phyloP scores from a whole-genome alignment of 805 yeast genomes.

The Metschnikowia cubensis region DNA sequence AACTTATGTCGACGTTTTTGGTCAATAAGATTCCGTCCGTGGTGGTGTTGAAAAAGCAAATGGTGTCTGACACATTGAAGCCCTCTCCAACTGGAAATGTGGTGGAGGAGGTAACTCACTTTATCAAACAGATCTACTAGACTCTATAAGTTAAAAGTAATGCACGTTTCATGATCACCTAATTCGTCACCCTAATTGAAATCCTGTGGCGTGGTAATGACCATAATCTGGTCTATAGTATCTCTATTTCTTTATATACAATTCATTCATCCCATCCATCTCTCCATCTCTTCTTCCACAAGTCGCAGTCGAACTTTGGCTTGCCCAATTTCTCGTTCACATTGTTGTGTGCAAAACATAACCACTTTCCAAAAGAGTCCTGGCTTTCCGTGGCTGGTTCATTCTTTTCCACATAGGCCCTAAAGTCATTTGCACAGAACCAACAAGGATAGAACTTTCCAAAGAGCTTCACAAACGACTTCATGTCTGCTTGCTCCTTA shows the following conservation, averaged over 20 bases:
- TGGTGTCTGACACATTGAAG: constrained; percentile 40
- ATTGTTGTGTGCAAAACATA: constrained; percentile 91
- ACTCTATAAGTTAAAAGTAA: not conserved
- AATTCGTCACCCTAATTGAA: no score
- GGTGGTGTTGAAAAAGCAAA: constrained; percentile 62
- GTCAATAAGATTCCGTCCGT: constrained; percentile 60
- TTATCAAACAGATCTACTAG: constrained; percentile 25
- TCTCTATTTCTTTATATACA: not conserved
- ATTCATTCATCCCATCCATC: constrained; percentile 77
- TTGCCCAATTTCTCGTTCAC: constrained; percentile 89
- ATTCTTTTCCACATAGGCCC: constrained; percentile 48
- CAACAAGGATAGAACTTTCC: constrained; percentile 88
- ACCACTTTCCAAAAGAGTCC: constrained; percentile 83
- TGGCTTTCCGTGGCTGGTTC: constrained; percentile 61
- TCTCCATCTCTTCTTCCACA: constrained; percentile 93
- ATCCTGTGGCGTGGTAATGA: no score
- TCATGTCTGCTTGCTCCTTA: constrained; percentile 67
- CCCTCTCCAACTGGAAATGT: constrained; percentile 20
- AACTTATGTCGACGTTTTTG: constrained; percentile 52
- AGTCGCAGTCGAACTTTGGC: constrained; percentile 76
- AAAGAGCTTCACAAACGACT: constrained; percentile 62
- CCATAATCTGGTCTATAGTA: not conserved
- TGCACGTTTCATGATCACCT: not conserved
- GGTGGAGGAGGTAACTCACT: constrained; percentile 29
- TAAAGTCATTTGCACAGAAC: constrained; percentile 87